Evolutionary conservation across 2,329 filamentous ascomycete genomes (phyloP), one percentile per base, ranked within the genome.

Genomic region (Waltergamsia citrina): DNA sequence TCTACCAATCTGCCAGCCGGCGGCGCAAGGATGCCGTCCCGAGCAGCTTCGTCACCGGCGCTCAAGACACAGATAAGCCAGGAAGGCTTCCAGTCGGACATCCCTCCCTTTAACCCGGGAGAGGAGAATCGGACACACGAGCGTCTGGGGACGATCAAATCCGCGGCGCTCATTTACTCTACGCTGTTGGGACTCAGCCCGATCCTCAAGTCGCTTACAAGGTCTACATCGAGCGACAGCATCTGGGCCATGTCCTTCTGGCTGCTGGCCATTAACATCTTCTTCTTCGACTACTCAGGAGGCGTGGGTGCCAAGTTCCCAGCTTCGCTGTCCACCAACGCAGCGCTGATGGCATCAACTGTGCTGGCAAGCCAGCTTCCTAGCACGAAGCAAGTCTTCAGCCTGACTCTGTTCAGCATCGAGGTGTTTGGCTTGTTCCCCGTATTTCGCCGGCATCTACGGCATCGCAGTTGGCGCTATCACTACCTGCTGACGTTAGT

Each of bases 181-280:
- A 88, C 87, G 4, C 70, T 98, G 11, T 75, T 96, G 4, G 92
- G 90, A 9, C 71, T 98, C 4, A 94, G 85, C 27, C 92, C 92
- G 0, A 96, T 98, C 43, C 76, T 98, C 41, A 95, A 95, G 57
- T 95, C 88, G 2, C 73, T 98, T n/a, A 98, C 92, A 1, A 75
- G 74, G 33, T 95, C 88, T 5, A 96, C 90, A 5, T 90, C 85
- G 7, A 83, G 77, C 36, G 92, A 98, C 67, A 92, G 83, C 28
- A 98, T 98, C 53, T 98, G 92, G 92, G 86, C 92, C 38, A 83
- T 98, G 66, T 92, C 85, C 33, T 88, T 85, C 50, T 92, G 87
- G 78, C 71, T 98, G 29, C 75, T 98, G 41, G 75, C 84, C 48
- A 90, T 95, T 60, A 98, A 98, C 56, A 86, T 96, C 41, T 93